These are phyloP conservation scores for Termitomyces sp. DNA, from an alignment of 768 basidiomycete genomes.

Conservation along the genomic window DNA sequence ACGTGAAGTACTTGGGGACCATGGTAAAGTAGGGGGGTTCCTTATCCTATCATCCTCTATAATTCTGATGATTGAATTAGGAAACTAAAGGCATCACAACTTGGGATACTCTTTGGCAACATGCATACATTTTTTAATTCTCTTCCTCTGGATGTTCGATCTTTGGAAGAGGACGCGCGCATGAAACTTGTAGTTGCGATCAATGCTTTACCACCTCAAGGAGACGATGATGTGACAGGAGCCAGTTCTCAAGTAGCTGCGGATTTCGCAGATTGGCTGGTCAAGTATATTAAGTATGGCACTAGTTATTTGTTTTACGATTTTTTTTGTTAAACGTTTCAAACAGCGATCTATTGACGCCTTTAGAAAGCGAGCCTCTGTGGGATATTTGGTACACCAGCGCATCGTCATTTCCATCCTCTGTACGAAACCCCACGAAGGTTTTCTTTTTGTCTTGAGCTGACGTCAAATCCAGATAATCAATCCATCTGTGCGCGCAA, in stretches of 20 bases:
- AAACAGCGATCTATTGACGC: slow-evolving; percentile 34
- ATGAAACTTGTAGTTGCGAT: slow-evolving; percentile 15
- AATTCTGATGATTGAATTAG: slow-evolving; percentile 9
- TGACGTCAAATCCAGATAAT: slow-evolving; percentile 40
- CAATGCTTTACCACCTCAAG: slow-evolving; percentile 11
- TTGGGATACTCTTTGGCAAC: slow-evolving; percentile 30
- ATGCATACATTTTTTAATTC: slow-evolving; percentile 32
- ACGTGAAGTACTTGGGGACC: slow-evolving; percentile 39
- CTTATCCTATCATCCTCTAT: not conserved
- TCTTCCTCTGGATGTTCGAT: slow-evolving; percentile 24
- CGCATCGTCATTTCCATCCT: slow-evolving; percentile 54
- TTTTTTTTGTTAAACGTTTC: not conserved
- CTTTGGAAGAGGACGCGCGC: slow-evolving; percentile 26
- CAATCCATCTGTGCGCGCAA: slow-evolving; percentile 64
- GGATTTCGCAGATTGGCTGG: slow-evolving; percentile 44
- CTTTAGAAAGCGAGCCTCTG: slow-evolving; percentile 44
- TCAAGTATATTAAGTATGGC: slow-evolving; percentile 44
- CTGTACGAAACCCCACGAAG: slow-evolving; percentile 35
- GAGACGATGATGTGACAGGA: slow-evolving; percentile 11
- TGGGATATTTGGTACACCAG: slow-evolving; percentile 79
- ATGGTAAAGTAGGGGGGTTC: slow-evolving; percentile 39
- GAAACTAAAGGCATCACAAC: slow-evolving; percentile 32
- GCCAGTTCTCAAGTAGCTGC: slow-evolving; percentile 14
- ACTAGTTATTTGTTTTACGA: not conserved
- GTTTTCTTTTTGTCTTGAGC: not conserved